A percentile compares a stretch with the other conserved stretches of the same genome.
phyloP scores from a whole-genome alignment of 2,329 filamentous ascomycete species.

The Claviceps fusiformis region DNA sequence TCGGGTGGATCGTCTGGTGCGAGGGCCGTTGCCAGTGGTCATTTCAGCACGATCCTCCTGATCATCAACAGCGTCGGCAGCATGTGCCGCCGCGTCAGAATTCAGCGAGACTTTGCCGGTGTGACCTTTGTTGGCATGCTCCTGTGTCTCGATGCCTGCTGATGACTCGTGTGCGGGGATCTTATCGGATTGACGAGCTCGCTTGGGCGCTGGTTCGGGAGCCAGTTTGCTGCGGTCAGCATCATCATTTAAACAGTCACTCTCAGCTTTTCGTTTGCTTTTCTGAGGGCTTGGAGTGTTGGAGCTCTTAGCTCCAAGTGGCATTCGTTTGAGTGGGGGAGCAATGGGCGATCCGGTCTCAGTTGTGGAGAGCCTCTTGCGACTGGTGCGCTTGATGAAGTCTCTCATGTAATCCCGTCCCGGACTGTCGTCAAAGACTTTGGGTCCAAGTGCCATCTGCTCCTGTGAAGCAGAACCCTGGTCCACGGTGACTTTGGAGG shows the following conservation, averaged over 20 bases:
- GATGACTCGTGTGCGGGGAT: not conserved
- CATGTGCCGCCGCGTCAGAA: not conserved
- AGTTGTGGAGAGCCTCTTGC: constrained; percentile 15
- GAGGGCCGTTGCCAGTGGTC: constrained; percentile 5
- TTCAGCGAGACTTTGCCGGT: not conserved
- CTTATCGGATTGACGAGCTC: constrained; percentile 11
- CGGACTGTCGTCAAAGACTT: constrained; percentile 17
- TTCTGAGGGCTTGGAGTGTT: constrained; percentile 21
- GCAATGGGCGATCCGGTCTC: constrained; percentile 20
- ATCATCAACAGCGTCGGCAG: not conserved
- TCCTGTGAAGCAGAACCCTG: not conserved
- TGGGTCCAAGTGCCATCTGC: not conserved
- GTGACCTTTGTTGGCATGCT: not conserved
- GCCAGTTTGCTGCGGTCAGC: constrained; percentile 12
- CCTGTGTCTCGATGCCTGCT: not conserved
- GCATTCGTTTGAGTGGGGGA: constrained; percentile 13
- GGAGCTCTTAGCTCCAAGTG: constrained; percentile 22
- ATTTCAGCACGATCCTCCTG: constrained; percentile 8
- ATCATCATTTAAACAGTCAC: constrained; percentile 9
- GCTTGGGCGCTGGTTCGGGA: constrained; percentile 13
- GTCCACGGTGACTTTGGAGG: not conserved
- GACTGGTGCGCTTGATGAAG: constrained; percentile 22
- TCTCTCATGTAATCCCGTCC: constrained; percentile 21
- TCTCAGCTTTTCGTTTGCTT: constrained; percentile 19
- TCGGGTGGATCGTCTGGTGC: constrained; percentile 20